Percentiles rank a stretch among this genome's conserved stretches.
phyloP scores from a whole-genome alignment of 139 green algal species.

The Marvania coccoides region DNA sequence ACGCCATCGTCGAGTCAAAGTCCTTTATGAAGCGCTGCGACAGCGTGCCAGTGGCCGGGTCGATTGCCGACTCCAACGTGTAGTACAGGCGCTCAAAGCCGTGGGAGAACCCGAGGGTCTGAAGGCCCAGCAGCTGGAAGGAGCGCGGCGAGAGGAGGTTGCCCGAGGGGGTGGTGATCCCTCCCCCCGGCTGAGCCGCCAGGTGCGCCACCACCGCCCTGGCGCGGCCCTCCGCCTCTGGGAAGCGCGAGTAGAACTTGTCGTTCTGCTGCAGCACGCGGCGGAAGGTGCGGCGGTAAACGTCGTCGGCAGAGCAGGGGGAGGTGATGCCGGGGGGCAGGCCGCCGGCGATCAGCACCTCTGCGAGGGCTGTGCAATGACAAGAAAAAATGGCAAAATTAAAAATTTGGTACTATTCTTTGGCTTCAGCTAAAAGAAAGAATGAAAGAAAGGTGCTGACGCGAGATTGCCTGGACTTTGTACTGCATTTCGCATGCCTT shows the following conservation, averaged over 20 bases:
- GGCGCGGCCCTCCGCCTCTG: slow-evolving; percentile 32
- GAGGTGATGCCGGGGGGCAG: slow-evolving; percentile 57
- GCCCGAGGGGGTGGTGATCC: slow-evolving; percentile 50
- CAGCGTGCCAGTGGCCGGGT: slow-evolving; percentile 45
- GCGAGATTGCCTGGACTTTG: too few relatives aligned
- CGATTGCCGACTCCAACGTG: slow-evolving; percentile 71
- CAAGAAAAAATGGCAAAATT: too few relatives aligned
- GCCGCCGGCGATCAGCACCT: slow-evolving; percentile 70
- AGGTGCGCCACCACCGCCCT: slow-evolving; percentile 66
- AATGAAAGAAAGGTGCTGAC: too few relatives aligned
- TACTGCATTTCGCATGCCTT: too few relatives aligned
- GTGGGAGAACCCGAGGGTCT: slow-evolving; percentile 41
- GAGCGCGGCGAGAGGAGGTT: slow-evolving; percentile 59
- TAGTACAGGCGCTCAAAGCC: slow-evolving; percentile 88
- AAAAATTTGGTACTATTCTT: too few relatives aligned
- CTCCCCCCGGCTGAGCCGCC: slow-evolving; percentile 38
- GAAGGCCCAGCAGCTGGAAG: slow-evolving; percentile 74
- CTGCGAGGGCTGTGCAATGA: too few relatives aligned
- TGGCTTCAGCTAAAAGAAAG: too few relatives aligned
- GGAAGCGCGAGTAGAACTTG: slow-evolving; percentile 81
- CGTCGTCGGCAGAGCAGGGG: slow-evolving; percentile 50
- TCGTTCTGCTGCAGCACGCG: slow-evolving; percentile 64
- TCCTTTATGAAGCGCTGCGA: slow-evolving; percentile 66
- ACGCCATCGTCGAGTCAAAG: slow-evolving; percentile 64
- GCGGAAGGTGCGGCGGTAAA: slow-evolving; percentile 54